Evolutionary conservation across 2,329 filamentous ascomycete genomes (phyloP).

Genomic region (Penicillium psychrosexuale): DNA sequence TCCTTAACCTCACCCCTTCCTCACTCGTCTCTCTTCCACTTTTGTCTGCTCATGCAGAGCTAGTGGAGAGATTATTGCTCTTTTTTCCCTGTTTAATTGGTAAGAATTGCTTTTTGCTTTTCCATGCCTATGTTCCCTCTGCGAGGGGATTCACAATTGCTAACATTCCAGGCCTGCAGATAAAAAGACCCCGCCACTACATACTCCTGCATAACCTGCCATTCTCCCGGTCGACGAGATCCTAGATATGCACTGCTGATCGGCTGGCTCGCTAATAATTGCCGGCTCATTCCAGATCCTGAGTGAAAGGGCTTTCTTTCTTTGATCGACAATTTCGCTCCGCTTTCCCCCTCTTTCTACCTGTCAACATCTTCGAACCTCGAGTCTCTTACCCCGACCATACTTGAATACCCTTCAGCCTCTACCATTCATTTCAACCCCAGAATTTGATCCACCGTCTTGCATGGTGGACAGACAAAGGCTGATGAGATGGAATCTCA

Average conservation of each 20-base stretch:
- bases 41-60: conserved; percentile 9
- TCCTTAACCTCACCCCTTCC: conserved; percentile 14
- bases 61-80: conserved; percentile 9
- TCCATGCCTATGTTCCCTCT: not conserved
- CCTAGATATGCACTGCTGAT: conserved; percentile 20
- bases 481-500: conserved; percentile 42
- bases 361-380: conserved; percentile 2
- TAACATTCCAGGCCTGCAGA: conserved; percentile 32
- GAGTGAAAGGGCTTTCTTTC: conserved; percentile 11
- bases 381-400: not conserved
- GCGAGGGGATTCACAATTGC: conserved; percentile 6
- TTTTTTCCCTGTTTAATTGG: conserved; percentile 8
- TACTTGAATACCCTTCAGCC: not conserved
- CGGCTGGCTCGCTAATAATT: conserved; percentile 9
- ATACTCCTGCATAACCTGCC: conserved; percentile 27
- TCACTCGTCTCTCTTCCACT: conserved; percentile 19
- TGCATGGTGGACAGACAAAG: conserved; percentile 31
- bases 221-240: conserved; percentile 36
- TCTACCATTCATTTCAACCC: conserved; percentile 1
- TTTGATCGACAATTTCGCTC: conserved; percentile 5
- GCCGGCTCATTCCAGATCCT: conserved; percentile 5
- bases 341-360: not conserved
- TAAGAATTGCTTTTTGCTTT: conserved; percentile 14
- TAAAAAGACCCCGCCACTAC: conserved; percentile 21
- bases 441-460: not conserved